A percentile compares a stretch with the other conserved stretches of the same genome.
Evolutionary conservation across 257 asterid genomes (phyloP).

Genomic region (Scutellaria barbata): DNA sequence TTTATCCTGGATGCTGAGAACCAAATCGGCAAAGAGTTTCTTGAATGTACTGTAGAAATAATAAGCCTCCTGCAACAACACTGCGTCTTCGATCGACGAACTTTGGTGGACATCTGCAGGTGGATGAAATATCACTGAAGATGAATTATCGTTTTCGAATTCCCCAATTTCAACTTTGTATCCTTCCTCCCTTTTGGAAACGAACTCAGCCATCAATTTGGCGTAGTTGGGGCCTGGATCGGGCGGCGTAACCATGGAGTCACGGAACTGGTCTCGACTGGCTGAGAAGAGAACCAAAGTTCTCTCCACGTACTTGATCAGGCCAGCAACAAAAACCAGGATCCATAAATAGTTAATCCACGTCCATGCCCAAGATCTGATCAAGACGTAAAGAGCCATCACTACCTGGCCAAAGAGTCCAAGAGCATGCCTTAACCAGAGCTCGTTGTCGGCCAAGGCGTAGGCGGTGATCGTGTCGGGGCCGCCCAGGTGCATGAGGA

Average conservation of each 20-base stretch:
- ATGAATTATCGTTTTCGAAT: neutral
- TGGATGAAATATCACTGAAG: too few relatives aligned
- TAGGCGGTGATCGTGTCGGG: conserved; percentile 53
- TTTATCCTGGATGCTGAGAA: conserved; percentile 46
- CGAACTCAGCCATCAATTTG: conserved; percentile 47
- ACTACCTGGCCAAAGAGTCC: conserved; percentile 34
- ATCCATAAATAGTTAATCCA: conserved; percentile 21
- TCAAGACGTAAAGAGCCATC: conserved; percentile 38
- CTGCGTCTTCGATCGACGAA: neutral
- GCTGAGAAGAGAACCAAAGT: conserved; percentile 46
- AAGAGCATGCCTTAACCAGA: conserved; percentile 46
- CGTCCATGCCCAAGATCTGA: conserved; percentile 21
- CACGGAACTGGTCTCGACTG: conserved; percentile 40
- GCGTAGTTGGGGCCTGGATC: conserved; percentile 62
- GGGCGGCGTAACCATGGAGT: conserved; percentile 46
- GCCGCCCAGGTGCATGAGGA: conserved; percentile 51
- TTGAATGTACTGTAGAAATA: conserved; percentile 39
- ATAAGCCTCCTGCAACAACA: conserved; percentile 31
- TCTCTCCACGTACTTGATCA: conserved; percentile 51
- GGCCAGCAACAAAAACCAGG: conserved; percentile 38
- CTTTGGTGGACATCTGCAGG: too few relatives aligned
- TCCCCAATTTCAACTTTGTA: conserved; percentile 22
- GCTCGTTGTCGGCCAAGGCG: conserved; percentile 51
- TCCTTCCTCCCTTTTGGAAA: conserved; percentile 40
- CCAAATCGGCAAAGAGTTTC: conserved; percentile 44